Evolutionary conservation across 1,139 yeast species (phyloP).

Genomic region (Blastobotrys aristatus): DNA sequence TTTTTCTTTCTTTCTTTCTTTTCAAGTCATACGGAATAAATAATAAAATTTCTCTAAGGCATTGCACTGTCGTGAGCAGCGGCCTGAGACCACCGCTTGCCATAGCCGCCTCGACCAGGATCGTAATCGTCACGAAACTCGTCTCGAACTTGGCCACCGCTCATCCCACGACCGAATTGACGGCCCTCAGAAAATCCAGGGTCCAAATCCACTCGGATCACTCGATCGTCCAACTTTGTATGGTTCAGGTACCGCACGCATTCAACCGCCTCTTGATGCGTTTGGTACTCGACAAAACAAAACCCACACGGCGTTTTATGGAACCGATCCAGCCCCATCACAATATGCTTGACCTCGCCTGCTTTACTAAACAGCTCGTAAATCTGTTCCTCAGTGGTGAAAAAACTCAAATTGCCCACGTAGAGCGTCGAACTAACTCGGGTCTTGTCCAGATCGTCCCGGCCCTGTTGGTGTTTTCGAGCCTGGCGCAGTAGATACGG

Average conservation of each 20-base stretch:
- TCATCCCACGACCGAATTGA: slow-evolving; percentile 86
- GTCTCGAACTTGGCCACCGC: slow-evolving; percentile 79
- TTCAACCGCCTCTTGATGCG: slow-evolving; percentile 65
- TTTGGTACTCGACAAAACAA: slow-evolving; percentile 76
- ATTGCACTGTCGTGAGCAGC: slow-evolving; percentile 9
- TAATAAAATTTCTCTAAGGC: background rate
- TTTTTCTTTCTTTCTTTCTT: background rate
- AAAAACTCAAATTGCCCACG: slow-evolving; percentile 81
- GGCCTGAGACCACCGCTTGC: slow-evolving; percentile 29
- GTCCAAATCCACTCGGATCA: slow-evolving; percentile 78
- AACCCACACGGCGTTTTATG: slow-evolving; percentile 93
- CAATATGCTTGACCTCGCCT: slow-evolving; percentile 70
- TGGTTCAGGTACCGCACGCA: slow-evolving; percentile 77
- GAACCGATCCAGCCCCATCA: slow-evolving; percentile 91
- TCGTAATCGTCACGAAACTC: slow-evolving; percentile 53
- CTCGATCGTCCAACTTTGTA: slow-evolving; percentile 76
- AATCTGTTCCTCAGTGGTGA: slow-evolving; percentile 90
- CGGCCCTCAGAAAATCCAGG: slow-evolving; percentile 95
- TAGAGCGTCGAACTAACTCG: slow-evolving; percentile 70
- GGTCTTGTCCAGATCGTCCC: slow-evolving; percentile 58
- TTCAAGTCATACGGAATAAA: background rate
- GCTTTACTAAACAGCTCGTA: slow-evolving; percentile 71
- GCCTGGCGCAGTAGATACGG: slow-evolving; percentile 73
- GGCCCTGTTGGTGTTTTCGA: slow-evolving; percentile 38
- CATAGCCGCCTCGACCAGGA: slow-evolving; percentile 54